Base-by-base conservation (phyloP, 164 flowering plant species). In the Liquidambar formosana region DNA sequence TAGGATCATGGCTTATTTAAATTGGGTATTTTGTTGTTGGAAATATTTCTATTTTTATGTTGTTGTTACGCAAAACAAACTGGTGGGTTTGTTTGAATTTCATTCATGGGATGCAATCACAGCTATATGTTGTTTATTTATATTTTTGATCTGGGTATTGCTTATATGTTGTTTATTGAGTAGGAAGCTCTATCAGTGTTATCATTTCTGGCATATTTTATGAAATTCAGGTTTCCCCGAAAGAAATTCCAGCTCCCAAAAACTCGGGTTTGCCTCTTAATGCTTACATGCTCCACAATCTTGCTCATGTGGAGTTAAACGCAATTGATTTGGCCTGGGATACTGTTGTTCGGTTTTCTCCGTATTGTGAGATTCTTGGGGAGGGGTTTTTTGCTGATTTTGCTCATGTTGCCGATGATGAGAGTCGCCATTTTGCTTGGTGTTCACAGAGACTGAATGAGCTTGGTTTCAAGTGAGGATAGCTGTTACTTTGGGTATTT, bases 311-410 rank as follows among this genome's bases (percentile, higher is more conserved):
- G 71, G 99, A 93, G 89, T 84, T 95, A 46, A 95, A 95, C 75
- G 99, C 99, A 14, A 89, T 95, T 71, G 97, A 95, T 80, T 78
- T 95, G 86, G 97, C 99, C 6, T 95, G 99, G 99, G 99, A 95
- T 69, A 92, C 99, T n/a, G 97, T 95, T 58, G 99, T 91, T 54
- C 85, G 99, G 12, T 95, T 95, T 76, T 91, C 97, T 21, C 88
- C 90, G 8, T 86, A 79, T 60, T 23, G 60, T 58, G 88, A 85
- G 41, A 72, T 77, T 72, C 94, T 95, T 64, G 97, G 96, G 14
- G 86, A 91, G 19, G 88, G 83, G 0, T 95, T 95, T 78, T 95
- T 92, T 80, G 84, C 83, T 62, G 97, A 95, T 83, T 95, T 95
- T 81, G 96, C 97, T 28, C 97, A 85, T 71, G 99, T 92, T 67